Conservation (phyloP, 805 yeast genomes). For the Starmerella kuoi region DNA sequence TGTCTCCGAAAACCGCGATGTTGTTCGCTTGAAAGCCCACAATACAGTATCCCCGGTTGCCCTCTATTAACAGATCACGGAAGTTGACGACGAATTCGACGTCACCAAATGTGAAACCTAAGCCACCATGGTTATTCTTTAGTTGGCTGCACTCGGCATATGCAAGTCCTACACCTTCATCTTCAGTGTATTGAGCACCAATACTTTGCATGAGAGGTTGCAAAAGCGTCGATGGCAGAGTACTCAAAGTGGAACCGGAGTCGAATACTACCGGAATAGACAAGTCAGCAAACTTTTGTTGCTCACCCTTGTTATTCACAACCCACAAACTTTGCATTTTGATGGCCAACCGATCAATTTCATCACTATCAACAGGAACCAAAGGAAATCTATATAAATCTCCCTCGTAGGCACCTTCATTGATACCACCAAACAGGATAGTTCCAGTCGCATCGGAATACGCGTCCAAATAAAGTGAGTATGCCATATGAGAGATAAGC, state of each 20-base stretch:
- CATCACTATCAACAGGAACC: constrained; percentile 11
- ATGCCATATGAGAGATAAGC: constrained; percentile 32
- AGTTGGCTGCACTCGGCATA: constrained; percentile 6
- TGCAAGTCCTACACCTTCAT: constrained; percentile 30
- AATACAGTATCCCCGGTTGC: background rate
- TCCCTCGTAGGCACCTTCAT: constrained; percentile 46
- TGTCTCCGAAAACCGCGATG: constrained; percentile 44
- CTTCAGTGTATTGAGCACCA: constrained; percentile 33
- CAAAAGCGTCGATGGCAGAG: constrained; percentile 19
- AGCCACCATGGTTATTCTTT: background rate
- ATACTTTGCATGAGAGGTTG: constrained; percentile 23
- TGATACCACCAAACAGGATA: constrained; percentile 36
- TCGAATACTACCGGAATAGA: constrained; percentile 16
- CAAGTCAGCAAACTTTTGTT: background rate
- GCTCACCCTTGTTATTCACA: constrained; percentile 2
- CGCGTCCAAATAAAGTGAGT: constrained; percentile 36
- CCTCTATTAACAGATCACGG: background rate
- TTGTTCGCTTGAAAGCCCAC: background rate
- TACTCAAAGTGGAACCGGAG: constrained; percentile 20
- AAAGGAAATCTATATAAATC: constrained; percentile 23
- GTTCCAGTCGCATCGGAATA: constrained; percentile 27
- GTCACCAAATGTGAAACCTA: constrained; percentile 14
- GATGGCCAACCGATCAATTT: constrained; percentile 11
- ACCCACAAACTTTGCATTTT: constrained; percentile 8
- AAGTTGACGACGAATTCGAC: constrained; percentile 11